Base-by-base conservation (phyloP, 2,329 filamentous ascomycete species). In the Colletotrichum cuscutae region DNA sequence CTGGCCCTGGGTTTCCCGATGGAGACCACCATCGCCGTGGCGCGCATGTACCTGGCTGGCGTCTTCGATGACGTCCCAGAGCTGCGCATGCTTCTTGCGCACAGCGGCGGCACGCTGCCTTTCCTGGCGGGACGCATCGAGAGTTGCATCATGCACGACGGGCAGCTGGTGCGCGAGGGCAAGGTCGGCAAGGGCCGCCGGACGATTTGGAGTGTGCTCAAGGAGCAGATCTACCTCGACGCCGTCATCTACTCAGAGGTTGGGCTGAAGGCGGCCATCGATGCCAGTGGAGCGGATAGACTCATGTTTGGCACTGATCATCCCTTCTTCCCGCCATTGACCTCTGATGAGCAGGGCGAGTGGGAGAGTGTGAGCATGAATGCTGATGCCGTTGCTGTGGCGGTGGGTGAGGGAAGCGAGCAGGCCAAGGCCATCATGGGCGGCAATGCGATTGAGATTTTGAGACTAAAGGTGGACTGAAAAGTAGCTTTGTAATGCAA, bases 41-140 rank as follows among this genome's bases (percentile, higher is more conserved):
- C 94, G 4, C 88, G 95, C 59, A 97, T 98, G 94, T 91, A 95
- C 66, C 85, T 98, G n/a, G 89, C 92, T 0, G 94, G 94, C 0
- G 93, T 97, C 0, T 98, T 97, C 81, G 95, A 97, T 80, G 87
- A 89, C 11, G 93, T 95, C 57, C 89, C 88, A 0, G 84, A 86
- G 9, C 82, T 98, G 74, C 87, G 90, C 26, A 91, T 98, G 78
- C 86, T 98, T 66, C 86, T 98, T 5, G 95, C 95, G 0, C 95
- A 98, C 82, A 95, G 93, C 28, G 95, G 95, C 1, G 95, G 95
- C 2, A 96, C 95, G 1, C 84, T 98, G 60, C 95, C 95, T 0
- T 98, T 98, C 81, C 85, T 98, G 2, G 95, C 95, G 0, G 95
- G 95, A 0, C 87, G 95, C 32, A 95, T 98, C 64, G 95, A 98